phyloP scores from a whole-genome alignment of 2,329 filamentous ascomycete genomes.

The Lachnum nothofagi region DNA sequence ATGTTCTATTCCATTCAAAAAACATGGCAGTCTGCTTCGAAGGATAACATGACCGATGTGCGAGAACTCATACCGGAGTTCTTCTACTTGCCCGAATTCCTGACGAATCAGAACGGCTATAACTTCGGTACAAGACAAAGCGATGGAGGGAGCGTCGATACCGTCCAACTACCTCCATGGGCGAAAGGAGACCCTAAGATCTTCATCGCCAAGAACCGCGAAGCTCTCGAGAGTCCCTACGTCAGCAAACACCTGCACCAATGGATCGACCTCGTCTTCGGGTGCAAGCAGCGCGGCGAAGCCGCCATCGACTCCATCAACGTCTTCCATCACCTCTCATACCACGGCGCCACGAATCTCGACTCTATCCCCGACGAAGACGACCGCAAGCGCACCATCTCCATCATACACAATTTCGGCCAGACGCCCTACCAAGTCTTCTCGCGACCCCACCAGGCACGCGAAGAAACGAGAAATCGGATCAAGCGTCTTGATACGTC shows the following conservation, averaged over 20 bases:
- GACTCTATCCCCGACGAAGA: slow-evolving; percentile 81
- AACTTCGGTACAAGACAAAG: slow-evolving; percentile 88
- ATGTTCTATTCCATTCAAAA: slow-evolving; percentile 90
- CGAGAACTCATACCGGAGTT: slow-evolving; percentile 94
- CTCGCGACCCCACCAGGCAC: slow-evolving; percentile 69
- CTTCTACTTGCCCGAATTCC: slow-evolving; percentile 91
- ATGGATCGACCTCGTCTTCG: slow-evolving; percentile 96
- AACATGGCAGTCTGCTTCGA: slow-evolving; percentile 85
- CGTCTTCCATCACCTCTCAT: slow-evolving; percentile 93
- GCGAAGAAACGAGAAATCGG: slow-evolving; percentile 62
- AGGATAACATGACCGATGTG: slow-evolving; percentile 87
- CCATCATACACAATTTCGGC: slow-evolving; percentile 97
- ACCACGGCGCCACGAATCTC: slow-evolving; percentile 86
- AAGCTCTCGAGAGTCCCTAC: slow-evolving; percentile 87
- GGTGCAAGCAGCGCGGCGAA: slow-evolving; percentile 87
- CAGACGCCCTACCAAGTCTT: slow-evolving; percentile 97
- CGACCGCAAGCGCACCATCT: slow-evolving; percentile 56
- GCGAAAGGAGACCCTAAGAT: slow-evolving; percentile 93
- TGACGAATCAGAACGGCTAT: slow-evolving; percentile 90
- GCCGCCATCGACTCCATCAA: slow-evolving; percentile 87
- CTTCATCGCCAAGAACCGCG: slow-evolving; percentile 92
- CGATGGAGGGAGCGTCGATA: slow-evolving; percentile 70
- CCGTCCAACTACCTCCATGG: slow-evolving; percentile 89
- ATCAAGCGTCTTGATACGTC: slow-evolving; percentile 70
- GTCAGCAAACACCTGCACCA: slow-evolving; percentile 84